Base-by-base conservation (phyloP, 192 early-diverging fungal species). In the Spinellus fusiger region DNA sequence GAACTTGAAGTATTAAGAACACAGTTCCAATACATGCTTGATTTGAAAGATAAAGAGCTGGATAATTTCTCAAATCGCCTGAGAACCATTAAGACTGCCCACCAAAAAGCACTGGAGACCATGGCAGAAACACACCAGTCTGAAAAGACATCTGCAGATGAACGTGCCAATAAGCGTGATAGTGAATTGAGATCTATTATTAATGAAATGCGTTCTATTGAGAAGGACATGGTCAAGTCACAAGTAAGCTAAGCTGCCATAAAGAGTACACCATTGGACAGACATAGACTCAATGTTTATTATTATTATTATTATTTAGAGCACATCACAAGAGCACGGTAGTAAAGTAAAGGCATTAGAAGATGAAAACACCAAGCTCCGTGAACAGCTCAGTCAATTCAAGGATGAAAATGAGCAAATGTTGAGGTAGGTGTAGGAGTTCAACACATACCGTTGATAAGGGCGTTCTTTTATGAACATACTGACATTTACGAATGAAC, bases 11-110 rank as follows among this genome's bases (percentile, higher is more conserved):
- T 64, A 22, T 48, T 64, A 34, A 50, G 53, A 20, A 34, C 59
- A 2, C 56, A 71, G 34, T 67, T 71, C 16, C 58, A 67, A 31
- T 27, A 40, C 9, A n/a, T 68, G 23, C 37, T 68, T 13, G 59
- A 61, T n/a, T 61, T 37, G 20, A 71, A 71, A 26, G 65, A 71
- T 15, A 23, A 23, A 7, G 64, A 71, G 20, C 13, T 71, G 5
- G 54, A 71, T 15, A 64, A 62, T 0, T 46, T 50, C 27, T 44
- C 29, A 10, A 28, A 57, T 28, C 18, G 55, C 22, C 35, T 62
- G 13, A 62, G 53, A 33, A 56, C 33, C 28, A 37, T 61, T 28
- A 62, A 33, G 35, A 44, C 32, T 5, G 27, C 47, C 16, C 47
- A 32, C 12, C 47, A 34, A 33, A 62, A 49, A 25, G 35, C 26